Evolutionary conservation across 2,329 filamentous ascomycete species (phyloP), one percentile per base, ranked within the genome.

Genomic region (Sporothrix dimorphospora): DNA sequence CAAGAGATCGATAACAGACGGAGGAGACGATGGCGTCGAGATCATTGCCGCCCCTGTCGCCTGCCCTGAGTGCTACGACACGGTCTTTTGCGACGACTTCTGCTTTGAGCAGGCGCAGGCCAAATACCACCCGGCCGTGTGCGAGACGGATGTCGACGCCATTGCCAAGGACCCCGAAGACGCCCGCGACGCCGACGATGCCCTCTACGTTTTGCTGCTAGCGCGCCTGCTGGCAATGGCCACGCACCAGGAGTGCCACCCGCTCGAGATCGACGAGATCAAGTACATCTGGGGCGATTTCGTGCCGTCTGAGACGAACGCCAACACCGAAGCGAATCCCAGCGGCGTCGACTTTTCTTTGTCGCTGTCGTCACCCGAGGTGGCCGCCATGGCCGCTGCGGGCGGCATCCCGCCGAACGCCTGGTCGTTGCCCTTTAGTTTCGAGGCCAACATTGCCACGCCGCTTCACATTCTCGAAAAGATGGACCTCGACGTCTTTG

Each of bases 401-500:
- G 16, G 86, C 27, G 84, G 86, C 24, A 85, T 84, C 3, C 87
- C 88, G 30, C 88, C 87, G 4, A 87, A 87, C 1, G 82, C 87
- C 69, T 90, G 88, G 84, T 93, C 91, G 0, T 83, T 96, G 0
- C 92, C 92, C 0, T 96, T 94, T 80, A 92, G 90, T 30, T 95
- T 95, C 81, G 86, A 89, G 69, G 89, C 89, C 80, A 94, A 93
- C 76, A 88, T 96, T 73, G 87, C 92, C 71, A 88, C 87, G 2
- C 92, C 93, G 0, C 85, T 95, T 6, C 91, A 94, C 78, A 85
- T 95, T 42, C 86, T 96, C 19, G 92, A 94, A 79, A 94, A 93
- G 81, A 94, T 96, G 91, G 92, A 94, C 76, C 85, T 95, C 71
- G 91, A 95, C 78, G 90, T 94, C 69, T 95, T 91, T 79, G 84